Base-by-base conservation (phyloP, 202 grass and related monocot species). In the Hordeum pubiflorum region DNA sequence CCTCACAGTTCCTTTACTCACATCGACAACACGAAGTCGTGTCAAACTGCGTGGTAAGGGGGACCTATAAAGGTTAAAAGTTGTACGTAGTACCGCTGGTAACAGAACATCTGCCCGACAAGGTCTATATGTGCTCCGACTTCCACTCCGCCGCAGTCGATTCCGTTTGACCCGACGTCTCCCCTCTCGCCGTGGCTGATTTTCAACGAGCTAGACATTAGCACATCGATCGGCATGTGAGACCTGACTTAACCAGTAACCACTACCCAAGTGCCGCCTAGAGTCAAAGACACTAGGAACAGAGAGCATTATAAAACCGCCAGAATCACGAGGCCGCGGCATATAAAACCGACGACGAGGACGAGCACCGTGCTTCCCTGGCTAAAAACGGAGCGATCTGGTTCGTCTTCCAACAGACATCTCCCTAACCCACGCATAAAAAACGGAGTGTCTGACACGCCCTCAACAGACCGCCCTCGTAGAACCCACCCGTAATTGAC, bases 261-360 rank as follows among this genome's bases (percentile, higher is more conserved):
- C 75, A 31, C 43, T 57, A 40, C 15, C 40, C 29, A 33, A 32
- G 34, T 2, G 0, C 17, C 46, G 3, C 11, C 39, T 6, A 10
- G 4, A 85, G 82, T 85, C 87, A 77, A 81, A 66, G 57, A 89
- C 77, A 64, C 57, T 23, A 57, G 2, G 87, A 82, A 9, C 78
- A 40, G 14, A 37, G 22, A 31, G 4, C 8, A 60, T 24, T 32
- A 82, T 34, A 78, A 68, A 50, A 74, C 27, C 22, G 3, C 22
- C 36, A 32, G 36, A 36, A 60, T 48, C 87, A 86, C 68, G 83
- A 86, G 79, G 2, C 24, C 31, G 4, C 31, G 2, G 4, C 17
- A 63, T 78, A 73, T 10, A 61, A 61, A 82, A 79, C 12, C 10
- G 46, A 56, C n/a, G 54, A 43, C 59, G 46, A 75, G 7, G 76